A percentile compares a stretch with the other conserved stretches of the same genome.
Evolutionary conservation across 164 flowering plant genomes (phyloP).

Genomic region (Nelumbo lutea): DNA sequence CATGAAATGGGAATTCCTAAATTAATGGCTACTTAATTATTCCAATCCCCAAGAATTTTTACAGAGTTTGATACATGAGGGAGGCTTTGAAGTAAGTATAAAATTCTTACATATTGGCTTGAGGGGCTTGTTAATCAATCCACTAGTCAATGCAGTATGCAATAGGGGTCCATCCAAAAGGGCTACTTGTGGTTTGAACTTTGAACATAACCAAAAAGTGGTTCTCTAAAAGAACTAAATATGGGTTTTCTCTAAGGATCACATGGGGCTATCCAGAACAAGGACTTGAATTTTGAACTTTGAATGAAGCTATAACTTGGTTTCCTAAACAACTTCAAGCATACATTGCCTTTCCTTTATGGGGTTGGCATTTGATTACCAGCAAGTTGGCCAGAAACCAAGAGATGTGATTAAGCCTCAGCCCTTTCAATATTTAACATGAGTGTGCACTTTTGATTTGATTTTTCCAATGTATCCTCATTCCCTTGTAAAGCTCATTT

Average conservation of each 20-base stretch:
- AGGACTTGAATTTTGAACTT: no score
- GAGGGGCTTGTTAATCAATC: not conserved
- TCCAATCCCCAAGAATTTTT: not conserved
- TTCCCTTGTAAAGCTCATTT: not conserved
- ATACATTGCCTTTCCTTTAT: not conserved
- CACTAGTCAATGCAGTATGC: not conserved
- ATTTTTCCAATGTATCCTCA: not conserved
- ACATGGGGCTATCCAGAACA: no score
- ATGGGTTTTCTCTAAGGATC: not conserved
- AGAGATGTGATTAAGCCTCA: not conserved
- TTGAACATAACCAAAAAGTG: not conserved
- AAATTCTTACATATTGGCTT: not conserved
- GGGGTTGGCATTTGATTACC: not conserved
- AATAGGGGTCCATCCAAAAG: not conserved
- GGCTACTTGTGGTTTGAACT: not conserved
- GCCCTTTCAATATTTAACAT: not conserved
- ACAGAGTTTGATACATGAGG: not conserved
- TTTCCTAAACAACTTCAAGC: no score
- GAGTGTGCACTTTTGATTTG: not conserved
- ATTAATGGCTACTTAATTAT: not conserved
- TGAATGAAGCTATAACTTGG: no score
- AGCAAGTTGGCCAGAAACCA: not conserved
- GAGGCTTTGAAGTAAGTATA: not conserved
- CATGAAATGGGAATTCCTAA: conserved; percentile 4
- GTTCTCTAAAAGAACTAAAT: not conserved